A percentile compares a stretch with the other conserved stretches of the same genome.
Conservation (phyloP, 441 rosid genomes). For the Pelargonium hybrid region DNA sequence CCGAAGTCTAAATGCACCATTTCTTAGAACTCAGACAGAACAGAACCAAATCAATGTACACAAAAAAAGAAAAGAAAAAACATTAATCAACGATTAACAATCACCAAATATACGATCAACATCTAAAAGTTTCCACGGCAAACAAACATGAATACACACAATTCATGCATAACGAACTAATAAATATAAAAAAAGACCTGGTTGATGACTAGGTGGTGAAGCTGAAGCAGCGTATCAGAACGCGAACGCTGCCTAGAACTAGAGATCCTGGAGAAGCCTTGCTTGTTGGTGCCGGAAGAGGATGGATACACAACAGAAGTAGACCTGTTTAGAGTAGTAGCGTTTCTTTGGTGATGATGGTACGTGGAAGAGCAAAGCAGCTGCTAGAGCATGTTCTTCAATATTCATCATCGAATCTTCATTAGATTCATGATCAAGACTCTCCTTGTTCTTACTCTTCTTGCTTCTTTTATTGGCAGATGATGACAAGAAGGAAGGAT, state of each 20-base stretch:
- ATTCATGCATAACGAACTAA: neutral
- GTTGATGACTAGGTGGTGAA: slow-evolving; percentile 16
- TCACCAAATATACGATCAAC: neutral
- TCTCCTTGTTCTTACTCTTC: no score
- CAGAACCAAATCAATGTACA: no score
- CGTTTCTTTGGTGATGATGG: no score
- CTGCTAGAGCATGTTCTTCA: no score
- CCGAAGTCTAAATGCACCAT: neutral
- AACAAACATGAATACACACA: neutral
- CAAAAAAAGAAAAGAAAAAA: no score
- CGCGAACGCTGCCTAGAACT: slow-evolving; percentile 23
- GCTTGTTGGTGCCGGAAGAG: slow-evolving; percentile 17
- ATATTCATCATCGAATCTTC: no score
- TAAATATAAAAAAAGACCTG: slow-evolving; percentile 20
- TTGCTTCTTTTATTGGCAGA: no score
- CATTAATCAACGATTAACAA: no score
- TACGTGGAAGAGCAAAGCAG: no score
- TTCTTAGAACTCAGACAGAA: no score
- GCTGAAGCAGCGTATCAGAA: slow-evolving; percentile 13
- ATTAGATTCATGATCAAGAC: no score
- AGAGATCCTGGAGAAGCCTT: slow-evolving; percentile 22
- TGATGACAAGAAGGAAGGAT: no score
- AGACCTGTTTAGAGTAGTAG: slow-evolving; percentile 22
- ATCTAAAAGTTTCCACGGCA: neutral
- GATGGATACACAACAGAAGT: slow-evolving; percentile 18